Percentiles rank a stretch among this genome's conserved stretches.
phyloP scores from a whole-genome alignment of 495 filamentous ascomycete genomes.

The Venustampulla echinocandica region DNA sequence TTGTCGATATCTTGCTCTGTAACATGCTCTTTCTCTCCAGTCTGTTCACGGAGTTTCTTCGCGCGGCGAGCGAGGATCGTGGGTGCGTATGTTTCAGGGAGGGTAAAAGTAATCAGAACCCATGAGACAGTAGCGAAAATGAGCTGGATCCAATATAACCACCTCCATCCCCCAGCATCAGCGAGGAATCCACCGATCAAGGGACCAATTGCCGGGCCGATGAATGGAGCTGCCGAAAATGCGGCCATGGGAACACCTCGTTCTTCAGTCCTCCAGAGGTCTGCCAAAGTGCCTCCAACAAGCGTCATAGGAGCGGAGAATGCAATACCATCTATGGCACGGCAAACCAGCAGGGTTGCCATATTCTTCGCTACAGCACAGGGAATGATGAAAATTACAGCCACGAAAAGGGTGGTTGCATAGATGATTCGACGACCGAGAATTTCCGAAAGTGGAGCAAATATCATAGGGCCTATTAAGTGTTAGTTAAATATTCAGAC shows the following conservation, averaged over 20 bases:
- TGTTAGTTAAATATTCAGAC: conserved; percentile 7
- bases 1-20: conserved; percentile 67
- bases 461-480: conserved; percentile 58
- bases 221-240: conserved; percentile 70
- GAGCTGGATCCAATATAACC: conserved; percentile 79
- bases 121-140: conserved; percentile 60
- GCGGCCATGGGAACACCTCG: conserved; percentile 81
- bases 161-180: conserved; percentile 65
- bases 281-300: conserved; percentile 72
- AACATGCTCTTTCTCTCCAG: conserved; percentile 55
- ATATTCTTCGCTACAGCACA: conserved; percentile 70
- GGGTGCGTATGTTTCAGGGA: conserved; percentile 73
- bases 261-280: conserved; percentile 74
- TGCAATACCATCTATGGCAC: conserved; percentile 69
- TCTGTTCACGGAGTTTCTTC: conserved; percentile 54
- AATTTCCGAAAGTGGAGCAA: conserved; percentile 70
- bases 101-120: conserved; percentile 66
- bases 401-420: conserved; percentile 49
- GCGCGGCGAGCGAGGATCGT: conserved; percentile 58
- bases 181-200: conserved; percentile 67
- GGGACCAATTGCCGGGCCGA: conserved; percentile 65
- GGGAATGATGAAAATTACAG: conserved; percentile 70
- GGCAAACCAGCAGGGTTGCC: conserved; percentile 60
- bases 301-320: conserved; percentile 80
- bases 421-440: conserved; percentile 63